Evolutionary conservation across 1,284 basidiomycete genomes (phyloP), one percentile per base, ranked within the genome.

Genomic region (Inonotus hispidus): DNA sequence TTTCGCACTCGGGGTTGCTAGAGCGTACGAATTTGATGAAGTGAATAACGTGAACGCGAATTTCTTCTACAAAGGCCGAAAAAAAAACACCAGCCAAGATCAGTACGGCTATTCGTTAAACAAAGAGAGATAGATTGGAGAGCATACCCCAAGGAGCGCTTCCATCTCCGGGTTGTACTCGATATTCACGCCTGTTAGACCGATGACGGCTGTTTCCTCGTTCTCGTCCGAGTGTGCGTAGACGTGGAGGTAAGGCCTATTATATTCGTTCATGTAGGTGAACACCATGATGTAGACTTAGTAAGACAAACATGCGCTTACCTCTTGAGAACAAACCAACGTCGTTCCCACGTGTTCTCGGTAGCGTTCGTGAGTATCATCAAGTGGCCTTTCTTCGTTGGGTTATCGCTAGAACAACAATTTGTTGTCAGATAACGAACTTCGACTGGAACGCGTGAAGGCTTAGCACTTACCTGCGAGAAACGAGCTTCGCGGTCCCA

Each of bases 261-360:
- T 47, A 52, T 32, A 32, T 47, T 37, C 23, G n/a, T 39, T 16
- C 27, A 21, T 16, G n/a, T n/a, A n/a, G n/a, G n/a, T n/a, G 16
- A 13, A 45, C 21, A 53, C 43, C 53, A 32, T 52, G 39, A 37
- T 35, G 19, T 38, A 47, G 19, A 32, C 54, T 54, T 19, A 32
- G 19, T 1, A 53, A 45, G n/a, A n/a, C 29, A 38, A 5, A 21
- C 7, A 43, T 43, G 3, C n/a, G 67, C 77, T 65, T 68, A 92
- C 93, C 94, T 83, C 71, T 87, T 83, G n/a, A 98, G 79, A 13
- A 94, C 90, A 70, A 96, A 95, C 85, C 90, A 93, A 49, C 87
- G 78, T 69, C 83, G 84, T 65, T 87, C 84, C 95, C 96, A 98
- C 19, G 77, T 71, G 69, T 94, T 87, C 65, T 84, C 83, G 37